These are phyloP conservation scores for Symbiodinium pilosum DNA, from an alignment of 73 alveolate genomes.

Conservation along the genomic window DNA sequence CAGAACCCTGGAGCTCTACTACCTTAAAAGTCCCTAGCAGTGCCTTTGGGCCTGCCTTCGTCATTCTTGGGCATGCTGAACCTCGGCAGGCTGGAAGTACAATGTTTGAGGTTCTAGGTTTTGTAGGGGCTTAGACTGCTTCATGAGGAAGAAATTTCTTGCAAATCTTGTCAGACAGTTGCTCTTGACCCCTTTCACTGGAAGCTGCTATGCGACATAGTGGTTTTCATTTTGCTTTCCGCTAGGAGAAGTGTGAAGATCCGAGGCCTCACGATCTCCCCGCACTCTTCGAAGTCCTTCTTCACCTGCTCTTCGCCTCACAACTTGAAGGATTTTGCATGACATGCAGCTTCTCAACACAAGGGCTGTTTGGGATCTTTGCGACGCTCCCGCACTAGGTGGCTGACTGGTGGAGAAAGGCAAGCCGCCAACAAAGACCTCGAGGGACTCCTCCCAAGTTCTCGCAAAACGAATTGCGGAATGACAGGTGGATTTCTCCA, in stretches of 20 bases:
- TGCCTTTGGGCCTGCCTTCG: constrained; percentile 86
- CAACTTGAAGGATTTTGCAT: not conserved
- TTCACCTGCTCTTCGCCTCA: constrained; percentile 78
- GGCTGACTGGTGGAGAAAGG: constrained; percentile 38
- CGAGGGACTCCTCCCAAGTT: not conserved
- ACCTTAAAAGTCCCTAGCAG: no score
- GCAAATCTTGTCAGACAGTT: no score
- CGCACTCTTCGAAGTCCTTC: constrained; percentile 92
- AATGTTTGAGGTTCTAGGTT: no score
- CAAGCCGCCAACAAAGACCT: constrained; percentile 83
- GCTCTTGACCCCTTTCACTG: no score
- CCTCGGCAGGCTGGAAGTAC: not conserved
- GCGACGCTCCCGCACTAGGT: no score
- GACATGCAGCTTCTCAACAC: not conserved
- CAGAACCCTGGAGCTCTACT: no score
- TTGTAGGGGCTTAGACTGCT: no score
- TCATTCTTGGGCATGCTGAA: constrained; percentile 83
- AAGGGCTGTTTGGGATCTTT: no score
- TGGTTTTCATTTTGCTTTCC: no score
- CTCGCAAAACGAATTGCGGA: no score
- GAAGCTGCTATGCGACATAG: no score
- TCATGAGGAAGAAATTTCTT: no score
- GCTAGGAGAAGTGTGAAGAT: not conserved
- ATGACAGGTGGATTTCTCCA: not conserved
- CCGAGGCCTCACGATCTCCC: constrained; percentile 20